Base-by-base conservation (phyloP, 257 asterid species). In the Solanum gandarillasii region DNA sequence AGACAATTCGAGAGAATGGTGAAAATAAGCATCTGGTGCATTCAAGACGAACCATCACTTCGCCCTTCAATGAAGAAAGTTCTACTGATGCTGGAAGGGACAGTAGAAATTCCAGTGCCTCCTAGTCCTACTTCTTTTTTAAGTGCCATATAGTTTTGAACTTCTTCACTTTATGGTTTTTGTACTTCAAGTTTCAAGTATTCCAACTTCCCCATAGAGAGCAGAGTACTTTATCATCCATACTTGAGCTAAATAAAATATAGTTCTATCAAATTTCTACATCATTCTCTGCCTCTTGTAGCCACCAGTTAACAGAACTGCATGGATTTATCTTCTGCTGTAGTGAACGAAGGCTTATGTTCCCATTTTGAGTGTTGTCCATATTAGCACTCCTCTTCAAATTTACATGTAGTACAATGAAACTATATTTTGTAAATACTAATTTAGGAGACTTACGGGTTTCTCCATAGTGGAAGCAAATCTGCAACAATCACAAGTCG, bases 61-160 rank as follows among this genome's bases (percentile, higher is more conserved):
- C 35, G 35, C 35, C 35, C 35, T 32, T 32, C 35, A 32, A 32
- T 32, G 35, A 32, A 32, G 34, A 32, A 32, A 32, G 34, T 32
- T 32, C 34, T 32, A 31, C 31, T 29, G 31, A 29, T 29, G 31
- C 2, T 29, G 32, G 32, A 31, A 31, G 32, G 32, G 3, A 31
- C 32, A 31, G 32, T 31, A 31, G 3, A 31, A 31, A 31, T 31
- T 31, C 32, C 32, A 31, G 32, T 31, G 32, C 96, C 96, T 29
- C 96, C 94, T 11, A 87, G 87, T 86, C 93, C 94, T 67, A 31
- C 89, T 82, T 93, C 93, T 14, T 91, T 92, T 84, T 4, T 90
- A 1, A 92, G 92, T 86, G 10, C 91, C 25, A 8, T 73, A 5
- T 88, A 91, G 71, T 39, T 81, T n/a, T 20, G 65, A 60, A 60